Conservation (phyloP, 1,284 basidiomycete genomes). For the Apiotrichum gracile region DNA sequence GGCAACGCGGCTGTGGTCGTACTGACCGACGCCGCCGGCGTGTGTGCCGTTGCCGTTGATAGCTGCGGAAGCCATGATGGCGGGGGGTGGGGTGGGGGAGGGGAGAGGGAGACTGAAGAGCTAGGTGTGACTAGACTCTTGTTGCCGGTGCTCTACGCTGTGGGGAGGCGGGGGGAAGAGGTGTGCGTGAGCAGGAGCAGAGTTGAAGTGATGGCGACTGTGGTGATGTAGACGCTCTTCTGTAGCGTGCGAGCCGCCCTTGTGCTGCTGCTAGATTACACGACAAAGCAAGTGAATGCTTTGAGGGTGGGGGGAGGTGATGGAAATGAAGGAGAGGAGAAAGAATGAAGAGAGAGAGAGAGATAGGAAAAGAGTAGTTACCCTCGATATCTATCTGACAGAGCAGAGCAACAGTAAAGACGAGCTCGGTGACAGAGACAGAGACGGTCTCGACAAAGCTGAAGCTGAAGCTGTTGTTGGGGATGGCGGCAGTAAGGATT, state of each 20-base stretch:
- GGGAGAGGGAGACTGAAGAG: not conserved
- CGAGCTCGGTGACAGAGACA: too few species aligned
- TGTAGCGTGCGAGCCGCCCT: too few species aligned
- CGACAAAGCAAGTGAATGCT: too few species aligned
- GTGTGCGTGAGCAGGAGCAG: not conserved
- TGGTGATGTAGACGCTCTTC: too few species aligned
- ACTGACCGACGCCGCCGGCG: constrained; percentile 22
- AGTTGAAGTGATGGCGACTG: too few species aligned
- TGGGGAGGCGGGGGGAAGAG: too few species aligned
- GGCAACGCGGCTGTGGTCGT: constrained; percentile 60
- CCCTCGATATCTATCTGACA: not conserved
- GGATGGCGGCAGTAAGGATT: too few species aligned
- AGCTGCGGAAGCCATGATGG: constrained; percentile 27
- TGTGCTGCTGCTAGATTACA: too few species aligned
- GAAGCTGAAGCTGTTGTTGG: too few species aligned
- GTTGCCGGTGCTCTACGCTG: too few species aligned
- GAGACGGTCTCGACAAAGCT: too few species aligned
- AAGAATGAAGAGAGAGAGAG: not conserved
- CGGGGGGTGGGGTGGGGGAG: not conserved
- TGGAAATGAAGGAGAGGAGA: not conserved
- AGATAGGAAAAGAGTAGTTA: not conserved
- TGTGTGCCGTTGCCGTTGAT: constrained; percentile 20
- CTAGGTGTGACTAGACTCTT: not conserved
- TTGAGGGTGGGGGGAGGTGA: too few species aligned
- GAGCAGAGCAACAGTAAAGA: not conserved